These are phyloP conservation scores for Phytophthora parvispora DNA, from an alignment of 352 stramenopile genomes.

Conservation along the genomic window DNA sequence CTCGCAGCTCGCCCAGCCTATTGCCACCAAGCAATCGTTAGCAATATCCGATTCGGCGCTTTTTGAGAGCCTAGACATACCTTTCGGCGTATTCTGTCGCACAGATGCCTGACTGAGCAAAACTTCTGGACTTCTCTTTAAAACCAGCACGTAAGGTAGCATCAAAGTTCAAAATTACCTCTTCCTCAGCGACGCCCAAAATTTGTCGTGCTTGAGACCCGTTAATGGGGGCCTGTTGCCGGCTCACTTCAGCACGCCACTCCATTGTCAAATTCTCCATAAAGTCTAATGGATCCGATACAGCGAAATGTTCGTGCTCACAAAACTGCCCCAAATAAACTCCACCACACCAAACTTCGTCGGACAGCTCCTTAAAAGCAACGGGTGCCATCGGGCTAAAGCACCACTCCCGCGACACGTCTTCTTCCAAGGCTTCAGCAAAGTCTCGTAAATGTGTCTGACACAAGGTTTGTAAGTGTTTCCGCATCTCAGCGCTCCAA, in stretches of 20 bases:
- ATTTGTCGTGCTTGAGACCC: constrained; percentile 51
- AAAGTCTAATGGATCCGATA: constrained; percentile 91
- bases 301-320: constrained; percentile 80
- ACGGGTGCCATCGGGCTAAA: constrained; percentile 95
- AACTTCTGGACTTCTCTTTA: constrained; percentile 55
- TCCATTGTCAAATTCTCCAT: constrained; percentile 80
- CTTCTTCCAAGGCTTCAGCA: constrained; percentile 88
- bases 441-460: constrained; percentile 95
- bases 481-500: constrained; percentile 95
- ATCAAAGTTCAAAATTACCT: constrained; percentile 12
- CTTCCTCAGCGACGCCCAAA: constrained; percentile 38
- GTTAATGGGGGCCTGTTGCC: constrained; percentile 37
- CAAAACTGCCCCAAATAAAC: constrained; percentile 96
- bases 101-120: constrained; percentile 40
- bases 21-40: constrained; percentile 14
- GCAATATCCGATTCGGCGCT: background rate
- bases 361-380: constrained; percentile 88
- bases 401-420: constrained; percentile 89
- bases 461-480: constrained; percentile 90
- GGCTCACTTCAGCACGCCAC: constrained; percentile 83
- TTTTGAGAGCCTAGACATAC: constrained; percentile 24
- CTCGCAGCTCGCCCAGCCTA: constrained; percentile 55
- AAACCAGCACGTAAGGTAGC: constrained; percentile 60
- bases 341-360: constrained; percentile 95
- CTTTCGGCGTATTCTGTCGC: constrained; percentile 47